Percentiles rank a stretch among this genome's conserved stretches.
Conservation (phyloP, 331 rosid species). For the Pyrus hybrid region DNA sequence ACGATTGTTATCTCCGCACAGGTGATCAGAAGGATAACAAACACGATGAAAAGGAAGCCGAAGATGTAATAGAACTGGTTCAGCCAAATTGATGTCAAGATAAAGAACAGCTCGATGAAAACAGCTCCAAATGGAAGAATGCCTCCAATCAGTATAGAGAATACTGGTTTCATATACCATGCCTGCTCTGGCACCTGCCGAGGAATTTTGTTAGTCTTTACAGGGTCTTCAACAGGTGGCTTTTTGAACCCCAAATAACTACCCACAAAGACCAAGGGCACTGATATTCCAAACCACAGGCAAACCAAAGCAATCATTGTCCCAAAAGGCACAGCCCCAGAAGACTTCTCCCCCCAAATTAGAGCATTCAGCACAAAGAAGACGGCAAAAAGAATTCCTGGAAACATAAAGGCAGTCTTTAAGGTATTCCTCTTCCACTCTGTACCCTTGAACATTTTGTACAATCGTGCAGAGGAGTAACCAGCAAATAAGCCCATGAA, state of each 20-base stretch:
- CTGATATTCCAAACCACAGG: conserved; percentile 97
- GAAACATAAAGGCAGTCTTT: conserved; percentile 97
- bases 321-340: conserved; percentile 98
- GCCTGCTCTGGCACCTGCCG: conserved; percentile 97
- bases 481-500: conserved; percentile 99
- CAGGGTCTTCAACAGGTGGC: conserved; percentile 91
- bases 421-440: conserved; percentile 98
- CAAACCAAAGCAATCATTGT: conserved; percentile 95
- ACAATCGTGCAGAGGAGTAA: conserved; percentile 87
- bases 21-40: conserved; percentile 78
- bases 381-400: conserved; percentile 80
- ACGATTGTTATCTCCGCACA: conserved; percentile 97
- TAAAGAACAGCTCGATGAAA: conserved; percentile 95
- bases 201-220: conserved; percentile 96
- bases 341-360: conserved; percentile 95
- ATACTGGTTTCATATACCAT: conserved; percentile 93
- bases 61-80: conserved; percentile 98
- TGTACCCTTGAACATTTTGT: conserved; percentile 99
- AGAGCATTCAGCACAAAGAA: conserved; percentile 94
- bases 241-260: conserved; percentile 95
- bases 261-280: conserved; percentile 95
- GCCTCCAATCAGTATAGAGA: conserved; percentile 96
- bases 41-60: conserved; percentile 95
- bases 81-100: conserved; percentile 97
- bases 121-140: conserved; percentile 99